Base-by-base conservation (phyloP, 2,329 filamentous ascomycete genomes). In the Claviceps purpurea region DNA sequence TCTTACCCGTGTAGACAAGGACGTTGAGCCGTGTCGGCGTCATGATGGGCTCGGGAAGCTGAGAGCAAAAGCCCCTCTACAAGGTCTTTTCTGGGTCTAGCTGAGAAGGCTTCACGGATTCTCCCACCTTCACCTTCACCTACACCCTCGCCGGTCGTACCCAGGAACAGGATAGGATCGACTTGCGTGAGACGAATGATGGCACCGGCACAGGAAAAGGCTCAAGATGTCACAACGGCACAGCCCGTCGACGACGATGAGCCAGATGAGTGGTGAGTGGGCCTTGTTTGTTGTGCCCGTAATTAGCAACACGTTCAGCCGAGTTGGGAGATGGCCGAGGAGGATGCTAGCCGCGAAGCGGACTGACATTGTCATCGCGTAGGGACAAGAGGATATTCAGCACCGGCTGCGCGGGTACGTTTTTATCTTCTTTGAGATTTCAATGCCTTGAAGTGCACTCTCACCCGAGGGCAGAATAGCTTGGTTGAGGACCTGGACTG, bases 321-420 rank as follows among this genome's bases (percentile, higher is more conserved):
- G 30, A 34, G 30, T 34, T 34, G 30, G 10, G 3, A 11, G 30
- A 34, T 34, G 30, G 30, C 30, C 30, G 8, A 34, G 30, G 30
- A 34, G 30, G 10, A 11, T 34, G 30, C 30, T 10, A 10, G 10
- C 30, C 30, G 30, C 30, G 30, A 34, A 43, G 37, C 16, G 24
- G 8, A 46, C 48, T 40, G 48, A 47, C 54, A 52, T 51, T 55
- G 47, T 52, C 51, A 39, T 48, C 37, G 53, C 60, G 54, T 65
- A 97, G 91, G 91, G 90, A 97, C 73, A 91, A 95, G 78, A 79
- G 93, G 65, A 97, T 97, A 68, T 95, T 89, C 73, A 95, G 89
- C 73, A 97, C 91, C 2, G 93, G 91, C 54, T 97, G 91, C 64
- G 81, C 89, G 69, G 84, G 91, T 95, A 71, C 64, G 72, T 41